Base-by-base conservation (phyloP, 495 filamentous ascomycete genomes). In the Penicillium lagena region DNA sequence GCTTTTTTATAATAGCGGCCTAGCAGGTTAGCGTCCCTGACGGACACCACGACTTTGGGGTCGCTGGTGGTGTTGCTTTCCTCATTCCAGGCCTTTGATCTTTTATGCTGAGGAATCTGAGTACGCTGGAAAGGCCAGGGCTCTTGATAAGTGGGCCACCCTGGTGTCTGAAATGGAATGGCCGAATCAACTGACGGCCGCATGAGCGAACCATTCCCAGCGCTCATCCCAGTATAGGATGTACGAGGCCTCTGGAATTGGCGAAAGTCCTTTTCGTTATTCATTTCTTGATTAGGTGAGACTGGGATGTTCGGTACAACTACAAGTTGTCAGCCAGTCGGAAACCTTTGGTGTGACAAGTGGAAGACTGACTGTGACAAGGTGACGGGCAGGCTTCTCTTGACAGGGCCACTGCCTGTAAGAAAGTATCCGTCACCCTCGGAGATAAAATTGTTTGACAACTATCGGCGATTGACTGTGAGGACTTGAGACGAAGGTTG, bases 1-100 rank as follows among this genome's bases (percentile, higher is more conserved):
- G 79, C 65, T 13, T 74, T 73, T 34, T 74, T 68, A 47, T 87
- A 85, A 56, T 83, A 85, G 7, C 68, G 63, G 49, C 76, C 74
- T 6, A 87, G 32, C 11, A 76, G 11, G 55, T 68, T 62, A 7
- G 58, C 52, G 35, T 87, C 72, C 12, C 76, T 69, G 29, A 86
- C 74, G 7, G 59, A 66, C 36, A 88, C 52, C 39, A 58, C 57
- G 13, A 65, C 63, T 30, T 50, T 62, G 32, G 61, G 57, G 22
- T 57, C 51, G 39, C 52, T 54, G n/a, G 52, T 53, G 30, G 63
- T 63, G 45, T 52, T 60, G 27, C 60, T 51, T 13, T 53, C 60
- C 44, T 52, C 65, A 15, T 53, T 54, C 14, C 49, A 59, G 7
- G 54, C 55, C 12, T 52, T 54, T 39, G 22, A 46, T 55, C 39